Conservation (phyloP, 2,329 filamentous ascomycete genomes). For the Fusarium miscanthi region DNA sequence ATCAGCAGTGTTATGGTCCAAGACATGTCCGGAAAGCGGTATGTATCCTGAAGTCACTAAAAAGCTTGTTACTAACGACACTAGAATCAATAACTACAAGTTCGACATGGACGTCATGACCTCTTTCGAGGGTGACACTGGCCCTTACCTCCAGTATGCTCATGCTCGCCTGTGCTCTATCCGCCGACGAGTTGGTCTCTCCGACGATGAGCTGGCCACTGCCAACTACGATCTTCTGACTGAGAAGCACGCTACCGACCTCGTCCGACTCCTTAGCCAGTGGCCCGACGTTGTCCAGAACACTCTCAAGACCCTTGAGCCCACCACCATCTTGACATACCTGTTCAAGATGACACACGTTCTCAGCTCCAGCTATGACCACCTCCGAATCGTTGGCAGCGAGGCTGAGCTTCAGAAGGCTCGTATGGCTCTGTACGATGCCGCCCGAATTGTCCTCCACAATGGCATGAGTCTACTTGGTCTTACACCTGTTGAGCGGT, state of each 20-base stretch:
- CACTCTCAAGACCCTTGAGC: constrained; percentile 86
- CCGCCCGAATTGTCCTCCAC: constrained; percentile 77
- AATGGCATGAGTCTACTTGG: constrained; percentile 89
- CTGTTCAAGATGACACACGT: constrained; percentile 89
- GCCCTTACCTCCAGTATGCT: constrained; percentile 86
- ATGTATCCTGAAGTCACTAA: constrained; percentile 41
- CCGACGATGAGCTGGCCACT: constrained; percentile 66
- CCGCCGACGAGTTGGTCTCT: constrained; percentile 65
- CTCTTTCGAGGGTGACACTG: constrained; percentile 86
- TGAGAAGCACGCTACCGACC: constrained; percentile 77
- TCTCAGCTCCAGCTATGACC: constrained; percentile 83
- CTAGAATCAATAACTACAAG: constrained; percentile 71
- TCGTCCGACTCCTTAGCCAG: constrained; percentile 80
- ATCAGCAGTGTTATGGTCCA: constrained; percentile 98
- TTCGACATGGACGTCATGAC: constrained; percentile 87
- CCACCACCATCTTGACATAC: constrained; percentile 66
- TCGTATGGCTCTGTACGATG: constrained; percentile 81
- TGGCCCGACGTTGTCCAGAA: constrained; percentile 89
- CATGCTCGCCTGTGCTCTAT: constrained; percentile 78
- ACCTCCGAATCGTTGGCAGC: constrained; percentile 83
- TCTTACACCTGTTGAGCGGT: constrained; percentile 76
- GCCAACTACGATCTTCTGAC: constrained; percentile 76
- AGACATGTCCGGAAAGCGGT: constrained; percentile 96
- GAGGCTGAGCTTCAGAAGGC: constrained; percentile 74
- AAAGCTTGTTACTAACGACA: constrained; percentile 8